Conservation (phyloP, 805 yeast species). For the Metschnikowia sp. region DNA sequence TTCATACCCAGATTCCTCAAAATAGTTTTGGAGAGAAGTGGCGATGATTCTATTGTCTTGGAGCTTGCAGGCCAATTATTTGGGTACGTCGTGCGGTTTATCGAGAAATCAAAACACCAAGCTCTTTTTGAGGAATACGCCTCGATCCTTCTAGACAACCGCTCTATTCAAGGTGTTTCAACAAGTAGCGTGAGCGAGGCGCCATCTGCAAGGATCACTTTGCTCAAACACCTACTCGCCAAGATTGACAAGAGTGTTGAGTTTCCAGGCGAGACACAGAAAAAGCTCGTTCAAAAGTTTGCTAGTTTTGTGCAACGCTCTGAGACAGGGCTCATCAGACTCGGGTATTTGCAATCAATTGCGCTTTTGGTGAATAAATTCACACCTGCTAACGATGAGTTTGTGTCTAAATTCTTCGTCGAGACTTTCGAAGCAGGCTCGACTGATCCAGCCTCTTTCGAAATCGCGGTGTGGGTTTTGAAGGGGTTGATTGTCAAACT, state of each 20-base stretch:
- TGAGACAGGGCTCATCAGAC: conserved; percentile 2
- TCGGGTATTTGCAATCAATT: conserved; percentile 52
- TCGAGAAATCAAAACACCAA: conserved; percentile 45
- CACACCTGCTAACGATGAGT: conserved; percentile 12
- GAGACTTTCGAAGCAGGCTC: conserved; percentile 2
- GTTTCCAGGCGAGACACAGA: conserved; percentile 12
- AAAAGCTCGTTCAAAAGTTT: conserved; percentile 18
- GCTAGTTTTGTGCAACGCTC: conserved; percentile 31
- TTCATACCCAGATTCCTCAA: conserved; percentile 41
- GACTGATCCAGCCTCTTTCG: conserved; percentile 34
- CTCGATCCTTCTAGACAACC: conserved; percentile 31
- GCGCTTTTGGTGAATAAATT: conserved; percentile 53
- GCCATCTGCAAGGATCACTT: conserved; percentile 33
- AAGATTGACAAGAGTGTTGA: conserved; percentile 44
- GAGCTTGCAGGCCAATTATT: conserved; percentile 42
- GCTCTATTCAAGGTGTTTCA: conserved; percentile 8
- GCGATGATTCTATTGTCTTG: conserved; percentile 22
- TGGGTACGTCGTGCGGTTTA: conserved; percentile 39
- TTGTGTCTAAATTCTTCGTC: conserved; percentile 1
- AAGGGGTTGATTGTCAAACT: conserved; percentile 66
- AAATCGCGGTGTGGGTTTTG: conserved; percentile 62
- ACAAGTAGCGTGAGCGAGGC: conserved; percentile 19
- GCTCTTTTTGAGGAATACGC: conserved; percentile 37
- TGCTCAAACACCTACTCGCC: conserved; percentile 44
- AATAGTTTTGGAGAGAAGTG: conserved; percentile 10